A percentile compares a stretch with the other conserved stretches of the same genome.
These are phyloP conservation scores for Termitomyces titanicus DNA, from an alignment of 768 basidiomycete species.

Conservation along the genomic window DNA sequence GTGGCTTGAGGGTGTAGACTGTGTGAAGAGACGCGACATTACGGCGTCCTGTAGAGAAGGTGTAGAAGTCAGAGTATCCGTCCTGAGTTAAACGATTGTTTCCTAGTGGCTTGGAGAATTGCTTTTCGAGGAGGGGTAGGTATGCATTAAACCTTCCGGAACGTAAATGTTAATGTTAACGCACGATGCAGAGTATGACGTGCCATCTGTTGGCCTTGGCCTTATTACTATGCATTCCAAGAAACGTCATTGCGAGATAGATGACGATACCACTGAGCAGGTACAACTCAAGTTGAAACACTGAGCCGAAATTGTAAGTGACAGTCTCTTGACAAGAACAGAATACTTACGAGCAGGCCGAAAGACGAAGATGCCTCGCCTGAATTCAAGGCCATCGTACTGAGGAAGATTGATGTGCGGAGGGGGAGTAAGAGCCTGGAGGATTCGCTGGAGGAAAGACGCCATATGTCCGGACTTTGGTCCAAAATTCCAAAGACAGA, in stretches of 20 bases:
- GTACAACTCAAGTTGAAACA: slow-evolving; percentile 63
- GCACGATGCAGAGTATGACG: slow-evolving; percentile 24
- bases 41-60: slow-evolving; percentile 85
- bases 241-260: slow-evolving; percentile 54
- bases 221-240: slow-evolving; percentile 60
- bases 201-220: slow-evolving; percentile 65
- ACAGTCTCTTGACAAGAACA: background rate
- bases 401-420: slow-evolving; percentile 48
- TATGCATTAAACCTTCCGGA: slow-evolving; percentile 57
- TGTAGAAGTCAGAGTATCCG: slow-evolving; percentile 77
- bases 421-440: slow-evolving; percentile 50
- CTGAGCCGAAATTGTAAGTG: slow-evolving; percentile 25
- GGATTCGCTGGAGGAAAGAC: slow-evolving; percentile 29
- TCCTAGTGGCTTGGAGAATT: slow-evolving; percentile 69
- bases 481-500: background rate
- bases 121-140: slow-evolving; percentile 51
- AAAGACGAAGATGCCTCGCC: slow-evolving; percentile 75
- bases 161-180: slow-evolving; percentile 13
- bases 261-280: slow-evolving; percentile 50
- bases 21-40: slow-evolving; percentile 76
- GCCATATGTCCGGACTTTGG: slow-evolving; percentile 16
- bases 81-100: slow-evolving; percentile 55
- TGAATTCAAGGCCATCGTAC: slow-evolving; percentile 74
- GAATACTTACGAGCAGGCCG: slow-evolving; percentile 65
- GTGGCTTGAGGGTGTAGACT: slow-evolving; percentile 71